These are phyloP conservation scores for Leccinum truebloodii DNA, from an alignment of 768 basidiomycete species.

Conservation along the genomic window DNA sequence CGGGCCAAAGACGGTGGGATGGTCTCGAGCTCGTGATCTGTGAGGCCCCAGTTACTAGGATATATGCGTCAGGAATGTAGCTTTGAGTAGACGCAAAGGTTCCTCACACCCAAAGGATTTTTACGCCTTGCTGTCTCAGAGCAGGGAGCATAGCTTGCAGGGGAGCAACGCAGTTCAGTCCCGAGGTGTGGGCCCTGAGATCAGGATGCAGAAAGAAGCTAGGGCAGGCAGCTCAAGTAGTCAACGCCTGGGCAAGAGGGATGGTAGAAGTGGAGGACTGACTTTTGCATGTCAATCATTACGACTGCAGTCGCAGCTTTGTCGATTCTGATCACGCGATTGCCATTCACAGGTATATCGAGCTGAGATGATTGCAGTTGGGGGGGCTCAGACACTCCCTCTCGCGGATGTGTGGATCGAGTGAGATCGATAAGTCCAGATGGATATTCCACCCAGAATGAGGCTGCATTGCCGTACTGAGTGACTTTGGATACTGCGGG, in stretches of 20 bases:
- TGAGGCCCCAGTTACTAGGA: constrained; percentile 70
- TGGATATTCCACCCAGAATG: constrained; percentile 73
- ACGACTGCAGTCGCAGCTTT: constrained; percentile 53
- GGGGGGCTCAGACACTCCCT: constrained; percentile 31
- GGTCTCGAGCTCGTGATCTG: constrained; percentile 58
- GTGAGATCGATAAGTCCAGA: constrained; percentile 63
- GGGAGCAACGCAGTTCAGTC: constrained; percentile 58
- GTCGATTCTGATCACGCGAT: constrained; percentile 51
- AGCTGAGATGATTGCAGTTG: constrained; percentile 40
- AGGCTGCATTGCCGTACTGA: constrained; percentile 55
- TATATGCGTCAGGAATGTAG: not conserved
- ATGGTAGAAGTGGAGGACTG: constrained; percentile 16
- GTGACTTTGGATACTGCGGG: constrained; percentile 45
- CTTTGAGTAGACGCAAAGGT: constrained; percentile 1
- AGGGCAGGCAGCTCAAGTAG: not conserved
- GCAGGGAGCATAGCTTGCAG: constrained; percentile 48
- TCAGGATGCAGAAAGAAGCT: constrained; percentile 70
- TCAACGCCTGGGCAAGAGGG: constrained; percentile 7
- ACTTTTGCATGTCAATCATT: constrained; percentile 81
- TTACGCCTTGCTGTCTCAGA: constrained; percentile 50
- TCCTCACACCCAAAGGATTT: constrained; percentile 66
- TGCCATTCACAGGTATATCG: constrained; percentile 56
- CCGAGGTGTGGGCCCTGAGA: constrained; percentile 52
- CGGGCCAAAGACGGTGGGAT: constrained; percentile 62
- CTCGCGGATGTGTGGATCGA: constrained; percentile 43